Base-by-base conservation (phyloP, 805 yeast species). In the Kuraishia floccosa region DNA sequence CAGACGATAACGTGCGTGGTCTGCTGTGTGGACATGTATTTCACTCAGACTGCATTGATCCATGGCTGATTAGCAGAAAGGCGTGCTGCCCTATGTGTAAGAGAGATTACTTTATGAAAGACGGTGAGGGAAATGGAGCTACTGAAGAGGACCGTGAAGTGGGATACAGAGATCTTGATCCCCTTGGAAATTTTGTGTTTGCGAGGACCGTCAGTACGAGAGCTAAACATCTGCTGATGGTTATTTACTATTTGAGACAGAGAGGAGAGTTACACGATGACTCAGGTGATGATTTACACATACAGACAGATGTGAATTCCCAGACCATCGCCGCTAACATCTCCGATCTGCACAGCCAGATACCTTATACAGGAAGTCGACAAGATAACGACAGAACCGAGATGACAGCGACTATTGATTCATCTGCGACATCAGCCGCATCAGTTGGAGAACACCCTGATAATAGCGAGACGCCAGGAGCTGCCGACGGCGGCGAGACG, bases 71-170 rank as follows among this genome's bases (percentile, higher is more conserved):
- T 3, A 68, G 70, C 39, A 60, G 89, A 40, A 65, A 79, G 28
- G 87, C 86, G 1, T 76, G 83, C 42, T 83, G 94, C 48, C 94
- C 94, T 6, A 72, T 77, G 61, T 83, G 94, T 53, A 80, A 82
- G 44, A 56, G 77, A 20, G 85, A 76, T 47, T 76, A 75, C 47
- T 71, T 63, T 43, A 56, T 58, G 46, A 60, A 60, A 36, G 59
- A 52, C 30, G 40, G 38, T 4, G 18, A 34, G 28, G 31, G 35
- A 14, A 27, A 24, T 23, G 38, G 25, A 30, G n/a, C n/a, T n/a
- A n/a, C n/a, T n/a, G 41, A 39, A 39, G 49, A 31, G 33, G 46
- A 30, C 15, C 39, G 38, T 11, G 42, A 39, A 4, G 25, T 24
- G 7, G 26, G 16, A 16, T 12, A 14, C 16, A 32, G 30, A 15